Evolutionary conservation across 23 red algal species (phyloP).

Genomic region (Chondrus crispus): DNA sequence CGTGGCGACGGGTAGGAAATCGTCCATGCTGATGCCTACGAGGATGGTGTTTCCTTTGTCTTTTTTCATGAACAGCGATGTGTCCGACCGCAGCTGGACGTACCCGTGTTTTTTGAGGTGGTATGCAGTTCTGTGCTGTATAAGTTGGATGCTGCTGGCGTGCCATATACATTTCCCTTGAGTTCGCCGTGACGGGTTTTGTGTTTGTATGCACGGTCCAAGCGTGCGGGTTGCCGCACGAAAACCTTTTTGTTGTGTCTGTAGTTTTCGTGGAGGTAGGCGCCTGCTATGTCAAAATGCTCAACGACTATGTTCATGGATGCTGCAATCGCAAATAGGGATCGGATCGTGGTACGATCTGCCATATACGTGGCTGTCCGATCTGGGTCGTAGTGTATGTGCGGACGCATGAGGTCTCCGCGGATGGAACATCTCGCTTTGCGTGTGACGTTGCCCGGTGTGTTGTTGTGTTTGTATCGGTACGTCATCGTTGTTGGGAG

Average conservation of each 20-base stretch:
- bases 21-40: background rate
- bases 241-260: background rate
- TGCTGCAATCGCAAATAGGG: background rate
- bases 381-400: background rate
- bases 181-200: background rate
- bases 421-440: background rate
- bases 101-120: background rate
- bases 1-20: background rate
- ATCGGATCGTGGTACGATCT: background rate
- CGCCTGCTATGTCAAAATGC: constrained; percentile 22
- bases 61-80: background rate
- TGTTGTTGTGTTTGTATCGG: background rate
- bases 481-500: background rate
- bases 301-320: background rate
- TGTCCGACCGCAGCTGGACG: background rate
- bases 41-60: background rate
- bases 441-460: background rate
- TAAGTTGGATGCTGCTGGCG: background rate
- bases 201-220: background rate
- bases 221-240: background rate
- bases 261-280: constrained; percentile 14
- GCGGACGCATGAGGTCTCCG: background rate
- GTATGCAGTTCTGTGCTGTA: background rate
- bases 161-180: background rate
- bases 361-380: background rate